A percentile compares a stretch with the other conserved stretches of the same genome.
phyloP scores from a whole-genome alignment of 768 basidiomycete genomes.

The Crucibulum laeve region DNA sequence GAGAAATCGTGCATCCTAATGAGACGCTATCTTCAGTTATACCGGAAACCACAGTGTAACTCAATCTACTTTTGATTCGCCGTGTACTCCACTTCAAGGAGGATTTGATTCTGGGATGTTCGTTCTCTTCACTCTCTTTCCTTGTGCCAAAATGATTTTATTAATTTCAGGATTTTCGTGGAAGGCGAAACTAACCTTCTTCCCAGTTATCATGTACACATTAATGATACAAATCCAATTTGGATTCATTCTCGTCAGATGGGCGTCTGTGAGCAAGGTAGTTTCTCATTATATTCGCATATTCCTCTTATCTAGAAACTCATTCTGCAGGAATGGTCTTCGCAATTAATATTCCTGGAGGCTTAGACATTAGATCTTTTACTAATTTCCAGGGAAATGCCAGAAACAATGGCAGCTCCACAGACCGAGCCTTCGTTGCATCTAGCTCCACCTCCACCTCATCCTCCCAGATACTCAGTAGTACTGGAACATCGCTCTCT shows the following conservation, averaged over 20 bases:
- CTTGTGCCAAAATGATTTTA: too few species aligned
- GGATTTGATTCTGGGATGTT: too few species aligned
- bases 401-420: neutral
- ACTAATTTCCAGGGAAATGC: neutral
- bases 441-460: neutral
- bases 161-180: too few species aligned
- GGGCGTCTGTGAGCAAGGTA: neutral
- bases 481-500: neutral
- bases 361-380: neutral
- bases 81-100: too few species aligned
- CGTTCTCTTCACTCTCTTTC: too few species aligned
- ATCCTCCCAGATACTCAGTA: neutral
- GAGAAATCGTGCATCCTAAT: neutral
- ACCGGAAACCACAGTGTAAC: neutral
- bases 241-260: neutral
- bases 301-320: neutral
- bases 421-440: neutral
- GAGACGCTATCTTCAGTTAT: constrained; percentile 1
- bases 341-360: neutral
- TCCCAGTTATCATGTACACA: too few species aligned
- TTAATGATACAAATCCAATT: too few species aligned
- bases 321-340: neutral
- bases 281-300: neutral
- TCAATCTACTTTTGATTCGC: too few species aligned
- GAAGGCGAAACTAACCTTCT: too few species aligned